Base-by-base conservation (phyloP, 345 rosid species). In the Tarenaya hassleriana region DNA sequence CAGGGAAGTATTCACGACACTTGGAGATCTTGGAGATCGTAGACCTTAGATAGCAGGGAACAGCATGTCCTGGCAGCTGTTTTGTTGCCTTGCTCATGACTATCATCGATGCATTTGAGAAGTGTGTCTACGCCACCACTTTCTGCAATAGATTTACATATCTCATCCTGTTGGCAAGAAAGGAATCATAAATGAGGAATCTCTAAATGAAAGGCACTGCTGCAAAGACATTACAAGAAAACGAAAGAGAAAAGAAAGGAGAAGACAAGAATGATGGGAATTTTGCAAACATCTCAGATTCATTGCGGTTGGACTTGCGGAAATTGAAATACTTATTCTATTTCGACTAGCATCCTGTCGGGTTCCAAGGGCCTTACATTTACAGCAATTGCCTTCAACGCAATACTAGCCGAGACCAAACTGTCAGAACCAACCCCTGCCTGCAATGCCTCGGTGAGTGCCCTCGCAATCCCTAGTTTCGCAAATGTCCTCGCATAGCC, bases 401-500 rank as follows among this genome's bases (percentile, higher is more conserved):
- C 95, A 45, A 74, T 77, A 69, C 77, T 67, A 16, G 87, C 86
- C 50, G 98, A 86, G 57, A 83, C 81, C 67, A 88, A 69, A 65
- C 87, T 70, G 47, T 82, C 77, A 10, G 94, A 77, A 57, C 77
- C 72, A 67, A 83, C 77, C 71, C 95, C 95, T 15, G 62, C 75
- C 15, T 65, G 77, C 12, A 92, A 70, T 56, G 91, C 81, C 27
- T 78, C 77, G 3, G 79, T 74, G 55, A 92, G 95, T 56, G 86
- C 69, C 69, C 39, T 68, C 7, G 90, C 82, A 58, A 85, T 76
- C 40, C 96, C 95, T 58, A 73, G 68, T 68, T 85, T 88, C 10
- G 96, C 94, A 57, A 92, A 92, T 63, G 71, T 77, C 20, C 95
- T 73, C 4, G 96, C 96, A 74, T 92, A 83, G 61, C 95, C 87